Conservation (phyloP, 2,329 filamentous ascomycete species). For the Beauveria bassiana region DNA sequence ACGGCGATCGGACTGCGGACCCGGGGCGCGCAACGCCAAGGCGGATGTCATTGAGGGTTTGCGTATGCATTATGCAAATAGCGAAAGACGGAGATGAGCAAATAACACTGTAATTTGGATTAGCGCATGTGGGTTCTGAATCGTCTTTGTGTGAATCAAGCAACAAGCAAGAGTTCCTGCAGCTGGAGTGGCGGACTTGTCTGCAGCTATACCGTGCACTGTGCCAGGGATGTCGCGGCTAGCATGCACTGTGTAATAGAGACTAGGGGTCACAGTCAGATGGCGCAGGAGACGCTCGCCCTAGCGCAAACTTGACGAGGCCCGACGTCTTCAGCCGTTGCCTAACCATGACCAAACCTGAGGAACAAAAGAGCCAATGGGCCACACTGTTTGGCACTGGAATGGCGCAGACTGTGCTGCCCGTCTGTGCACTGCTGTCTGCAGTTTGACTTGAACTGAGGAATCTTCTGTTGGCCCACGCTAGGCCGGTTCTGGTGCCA, state of each 20-base stretch:
- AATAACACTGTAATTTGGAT: slow-evolving; percentile 5
- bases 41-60: not conserved
- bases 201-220: not conserved
- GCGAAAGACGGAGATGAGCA: not conserved
- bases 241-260: not conserved
- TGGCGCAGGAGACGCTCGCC: not conserved
- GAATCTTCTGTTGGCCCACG: not conserved
- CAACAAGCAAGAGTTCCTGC: not conserved
- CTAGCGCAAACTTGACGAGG: not conserved
- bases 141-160: not conserved
- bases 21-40: slow-evolving; percentile 1
- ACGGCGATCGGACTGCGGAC: slow-evolving; percentile 6
- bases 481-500: not conserved
- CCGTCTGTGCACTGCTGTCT: not conserved
- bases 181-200: not conserved
- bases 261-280: not conserved
- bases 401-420: slow-evolving; percentile 5
- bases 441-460: not conserved
- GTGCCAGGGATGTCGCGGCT: not conserved
- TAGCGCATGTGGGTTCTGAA: slow-evolving; percentile 10
- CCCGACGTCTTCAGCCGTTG: slow-evolving; percentile 2
- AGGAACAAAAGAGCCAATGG: not conserved
- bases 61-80: slow-evolving; percentile 7
- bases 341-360: not conserved
- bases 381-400: slow-evolving; percentile 2